phyloP scores from a whole-genome alignment of 331 rosid genomes.

The Phaseolus coccineus region DNA sequence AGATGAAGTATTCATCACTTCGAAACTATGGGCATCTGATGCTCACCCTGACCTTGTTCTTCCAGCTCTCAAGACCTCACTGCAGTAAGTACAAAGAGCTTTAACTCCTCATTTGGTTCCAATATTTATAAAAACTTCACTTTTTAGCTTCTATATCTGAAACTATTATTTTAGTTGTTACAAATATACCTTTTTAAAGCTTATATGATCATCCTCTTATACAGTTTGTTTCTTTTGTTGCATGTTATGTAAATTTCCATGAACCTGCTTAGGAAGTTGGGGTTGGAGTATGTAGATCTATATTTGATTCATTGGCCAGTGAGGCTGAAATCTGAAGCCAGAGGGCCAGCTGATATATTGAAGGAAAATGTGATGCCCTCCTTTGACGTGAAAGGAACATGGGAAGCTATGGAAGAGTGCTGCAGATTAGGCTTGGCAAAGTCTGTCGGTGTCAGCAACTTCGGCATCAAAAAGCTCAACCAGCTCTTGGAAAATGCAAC shows the following conservation, averaged over 20 bases:
- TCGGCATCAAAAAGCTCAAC: constrained; percentile 56
- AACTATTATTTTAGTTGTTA: too few species aligned
- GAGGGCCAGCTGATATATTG: background rate
- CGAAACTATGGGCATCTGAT: constrained; percentile 49
- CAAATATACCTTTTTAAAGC: too few species aligned
- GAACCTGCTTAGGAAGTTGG: constrained; percentile 47
- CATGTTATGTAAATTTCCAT: background rate
- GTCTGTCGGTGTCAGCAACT: constrained; percentile 65
- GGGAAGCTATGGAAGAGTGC: constrained; percentile 71
- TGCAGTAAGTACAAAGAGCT: constrained; percentile 19
- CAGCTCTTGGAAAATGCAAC: constrained; percentile 53
- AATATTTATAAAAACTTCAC: too few species aligned
- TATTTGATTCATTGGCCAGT: constrained; percentile 62
- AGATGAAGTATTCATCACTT: constrained; percentile 46
- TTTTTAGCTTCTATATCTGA: too few species aligned
- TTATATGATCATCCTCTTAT: background rate
- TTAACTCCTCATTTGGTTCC: background rate
- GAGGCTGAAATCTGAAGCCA: constrained; percentile 44
- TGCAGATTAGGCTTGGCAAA: constrained; percentile 59
- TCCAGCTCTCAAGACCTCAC: constrained; percentile 48
- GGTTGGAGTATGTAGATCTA: constrained; percentile 62
- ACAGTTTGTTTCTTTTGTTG: background rate
- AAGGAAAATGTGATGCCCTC: constrained; percentile 46
- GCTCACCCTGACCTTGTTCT: constrained; percentile 51
- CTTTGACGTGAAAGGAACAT: constrained; percentile 53